A percentile compares a stretch with the other conserved stretches of the same genome.
Conservation (phyloP, 2,329 filamentous ascomycete genomes). For the Penicillium hesseltinei region DNA sequence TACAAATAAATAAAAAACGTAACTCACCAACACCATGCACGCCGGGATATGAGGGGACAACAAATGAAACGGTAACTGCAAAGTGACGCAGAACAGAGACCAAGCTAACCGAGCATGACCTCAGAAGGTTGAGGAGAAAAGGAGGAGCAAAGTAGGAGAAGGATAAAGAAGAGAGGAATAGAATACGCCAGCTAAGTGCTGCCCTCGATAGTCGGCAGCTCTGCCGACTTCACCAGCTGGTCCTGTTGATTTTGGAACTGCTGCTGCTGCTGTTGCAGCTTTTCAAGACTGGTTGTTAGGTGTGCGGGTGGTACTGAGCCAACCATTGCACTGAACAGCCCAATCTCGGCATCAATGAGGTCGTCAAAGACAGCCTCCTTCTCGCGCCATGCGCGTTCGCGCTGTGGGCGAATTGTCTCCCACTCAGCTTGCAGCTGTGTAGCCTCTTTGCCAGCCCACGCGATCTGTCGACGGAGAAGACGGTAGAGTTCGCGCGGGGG, state of each 20-base stretch:
- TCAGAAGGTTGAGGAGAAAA: neutral
- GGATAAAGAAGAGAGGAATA: neutral
- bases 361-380: conserved; percentile 47
- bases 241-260: conserved; percentile 23
- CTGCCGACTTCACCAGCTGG: conserved; percentile 15
- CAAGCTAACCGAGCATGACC: neutral
- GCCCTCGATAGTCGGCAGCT: conserved; percentile 10
- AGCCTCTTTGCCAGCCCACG: conserved; percentile 48
- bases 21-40: conserved; percentile 6
- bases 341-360: conserved; percentile 43
- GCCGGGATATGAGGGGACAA: conserved; percentile 3
- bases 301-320: conserved; percentile 9
- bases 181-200: conserved; percentile 2
- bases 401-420: conserved; percentile 37
- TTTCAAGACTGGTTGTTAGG: conserved; percentile 23
- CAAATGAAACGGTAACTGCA: neutral
- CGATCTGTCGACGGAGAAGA: conserved; percentile 47
- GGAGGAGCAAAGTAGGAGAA: neutral
- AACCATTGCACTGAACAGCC: conserved; percentile 33
- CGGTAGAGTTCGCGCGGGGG: conserved; percentile 45
- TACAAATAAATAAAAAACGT: neutral
- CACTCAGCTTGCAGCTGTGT: conserved; percentile 40
- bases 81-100: neutral
- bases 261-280: conserved; percentile 24
- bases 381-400: conserved; percentile 41